Percentiles rank a stretch among this genome's conserved stretches.
Conservation (phyloP, 2,329 filamentous ascomycete genomes). For the Colletotrichum orbiculare region DNA sequence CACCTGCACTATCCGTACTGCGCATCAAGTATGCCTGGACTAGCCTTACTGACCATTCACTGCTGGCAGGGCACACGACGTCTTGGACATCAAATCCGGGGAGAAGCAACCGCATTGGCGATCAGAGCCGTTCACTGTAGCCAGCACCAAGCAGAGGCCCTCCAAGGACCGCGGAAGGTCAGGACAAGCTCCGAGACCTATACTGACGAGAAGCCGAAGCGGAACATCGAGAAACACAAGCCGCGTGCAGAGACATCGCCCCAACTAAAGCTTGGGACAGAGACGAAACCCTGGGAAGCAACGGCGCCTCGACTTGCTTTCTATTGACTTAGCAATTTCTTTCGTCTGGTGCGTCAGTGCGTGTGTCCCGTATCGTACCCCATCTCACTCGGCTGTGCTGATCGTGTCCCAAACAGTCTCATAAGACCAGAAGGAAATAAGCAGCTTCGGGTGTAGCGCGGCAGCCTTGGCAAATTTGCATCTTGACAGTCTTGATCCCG, state of each 20-base stretch:
- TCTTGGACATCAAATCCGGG: not conserved
- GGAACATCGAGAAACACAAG: slow-evolving; percentile 13
- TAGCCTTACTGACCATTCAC: slow-evolving; percentile 35
- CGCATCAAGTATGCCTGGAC: too few relatives aligned
- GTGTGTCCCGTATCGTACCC: slow-evolving; percentile 2
- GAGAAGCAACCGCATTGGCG: slow-evolving; percentile 8
- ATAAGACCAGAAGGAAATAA: slow-evolving; percentile 21
- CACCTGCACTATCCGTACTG: slow-evolving; percentile 38
- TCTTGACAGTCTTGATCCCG: slow-evolving; percentile 22
- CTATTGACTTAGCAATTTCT: slow-evolving; percentile 14
- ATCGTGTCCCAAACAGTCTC: slow-evolving; percentile 21
- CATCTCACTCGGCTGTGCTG: slow-evolving; percentile 13
- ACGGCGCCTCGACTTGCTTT: slow-evolving; percentile 19
- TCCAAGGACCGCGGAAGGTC: slow-evolving; percentile 12
- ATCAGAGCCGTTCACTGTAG: too few relatives aligned
- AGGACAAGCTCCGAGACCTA: slow-evolving; percentile 33
- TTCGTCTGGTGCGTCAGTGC: slow-evolving; percentile 7
- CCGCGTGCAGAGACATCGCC: slow-evolving; percentile 13
- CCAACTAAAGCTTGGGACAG: not conserved
- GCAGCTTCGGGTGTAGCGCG: slow-evolving; percentile 14
- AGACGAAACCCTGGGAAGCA: slow-evolving; percentile 3
- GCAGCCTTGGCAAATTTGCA: slow-evolving; percentile 10
- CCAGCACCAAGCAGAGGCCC: not conserved
- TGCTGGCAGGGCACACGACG: slow-evolving; percentile 10
- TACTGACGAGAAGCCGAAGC: not conserved